These are phyloP conservation scores for Colletotrichum tropicicola DNA, from an alignment of 2,329 filamentous ascomycete genomes.

Conservation along the genomic window DNA sequence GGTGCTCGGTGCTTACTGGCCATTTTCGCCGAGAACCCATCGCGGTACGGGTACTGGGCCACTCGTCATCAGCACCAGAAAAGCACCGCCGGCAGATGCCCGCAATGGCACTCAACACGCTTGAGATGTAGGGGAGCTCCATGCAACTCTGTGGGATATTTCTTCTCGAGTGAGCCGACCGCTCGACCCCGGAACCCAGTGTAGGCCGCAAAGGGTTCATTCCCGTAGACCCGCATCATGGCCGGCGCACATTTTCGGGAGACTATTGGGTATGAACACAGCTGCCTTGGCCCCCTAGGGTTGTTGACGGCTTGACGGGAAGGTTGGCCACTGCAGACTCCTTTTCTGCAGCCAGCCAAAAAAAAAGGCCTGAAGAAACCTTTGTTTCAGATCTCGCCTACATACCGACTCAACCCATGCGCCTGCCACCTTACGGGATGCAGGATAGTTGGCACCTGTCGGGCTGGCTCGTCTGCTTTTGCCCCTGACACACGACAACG, in stretches of 20 bases:
- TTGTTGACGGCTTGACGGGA: constrained; percentile 18
- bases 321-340: constrained; percentile 23
- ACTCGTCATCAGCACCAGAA: constrained; percentile 14
- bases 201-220: not conserved
- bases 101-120: constrained; percentile 4
- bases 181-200: constrained; percentile 19
- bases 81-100: constrained; percentile 14
- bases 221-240: constrained; percentile 3
- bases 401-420: constrained; percentile 10
- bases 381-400: constrained; percentile 29
- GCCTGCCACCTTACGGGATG: constrained; percentile 7
- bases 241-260: constrained; percentile 5
- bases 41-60: not conserved
- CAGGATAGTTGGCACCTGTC: constrained; percentile 1
- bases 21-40: not conserved
- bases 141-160: not conserved
- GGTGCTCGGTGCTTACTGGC: constrained; percentile 15
- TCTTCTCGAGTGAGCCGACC: not conserved
- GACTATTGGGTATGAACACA: constrained; percentile 14
- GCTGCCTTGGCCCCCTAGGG: not conserved
- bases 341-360: constrained; percentile 24
- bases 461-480: not conserved
- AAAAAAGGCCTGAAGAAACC: constrained; percentile 17
- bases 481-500: constrained; percentile 7
- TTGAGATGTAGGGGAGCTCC: constrained; percentile 1